Percentiles rank a stretch among this genome's conserved stretches.
Conservation (phyloP, 163 green algal species). For the Scenedesmus sp. region DNA sequence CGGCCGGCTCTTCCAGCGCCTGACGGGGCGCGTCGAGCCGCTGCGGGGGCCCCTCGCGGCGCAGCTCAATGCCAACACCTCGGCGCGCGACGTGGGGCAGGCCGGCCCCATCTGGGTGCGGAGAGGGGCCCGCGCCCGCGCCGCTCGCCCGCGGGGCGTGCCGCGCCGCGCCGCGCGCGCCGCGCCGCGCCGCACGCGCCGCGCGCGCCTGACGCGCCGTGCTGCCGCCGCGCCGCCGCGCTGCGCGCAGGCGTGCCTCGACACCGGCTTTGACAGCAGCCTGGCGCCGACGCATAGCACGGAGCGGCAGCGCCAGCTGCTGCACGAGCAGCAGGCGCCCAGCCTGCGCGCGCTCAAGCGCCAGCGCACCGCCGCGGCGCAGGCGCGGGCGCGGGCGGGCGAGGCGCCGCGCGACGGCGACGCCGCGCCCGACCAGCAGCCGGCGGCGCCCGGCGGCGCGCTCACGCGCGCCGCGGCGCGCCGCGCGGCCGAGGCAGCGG, state of each 20-base stretch:
- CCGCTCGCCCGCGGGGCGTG: too few relatives aligned
- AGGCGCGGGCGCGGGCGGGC: neutral
- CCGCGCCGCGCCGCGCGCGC: too few relatives aligned
- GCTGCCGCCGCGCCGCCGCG: neutral
- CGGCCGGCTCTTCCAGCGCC: neutral
- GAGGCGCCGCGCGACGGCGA: neutral
- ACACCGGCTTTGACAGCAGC: constrained; percentile 15
- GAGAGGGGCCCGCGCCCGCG: too few relatives aligned
- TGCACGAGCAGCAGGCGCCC: constrained; percentile 16
- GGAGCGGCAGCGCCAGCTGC: neutral
- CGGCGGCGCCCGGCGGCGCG: neutral
- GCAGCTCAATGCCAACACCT: neutral
- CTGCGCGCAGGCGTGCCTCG: constrained; percentile 4
- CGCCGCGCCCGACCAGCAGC: neutral
- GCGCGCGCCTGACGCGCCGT: neutral
- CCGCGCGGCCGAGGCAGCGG: too few relatives aligned
- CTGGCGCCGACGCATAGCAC: neutral
- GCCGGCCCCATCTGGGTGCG: constrained; percentile 25
- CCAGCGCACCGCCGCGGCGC: neutral
- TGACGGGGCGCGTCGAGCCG: neutral
- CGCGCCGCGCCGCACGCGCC: too few relatives aligned
- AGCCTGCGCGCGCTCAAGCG: neutral
- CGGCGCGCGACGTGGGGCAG: constrained; percentile 12
- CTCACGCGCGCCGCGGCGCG: neutral
- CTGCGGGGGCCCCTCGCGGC: constrained; percentile 23